Evolutionary conservation across 192 early-diverging fungal genomes (phyloP).

Genomic region (Martensiomyces pterosporus): DNA sequence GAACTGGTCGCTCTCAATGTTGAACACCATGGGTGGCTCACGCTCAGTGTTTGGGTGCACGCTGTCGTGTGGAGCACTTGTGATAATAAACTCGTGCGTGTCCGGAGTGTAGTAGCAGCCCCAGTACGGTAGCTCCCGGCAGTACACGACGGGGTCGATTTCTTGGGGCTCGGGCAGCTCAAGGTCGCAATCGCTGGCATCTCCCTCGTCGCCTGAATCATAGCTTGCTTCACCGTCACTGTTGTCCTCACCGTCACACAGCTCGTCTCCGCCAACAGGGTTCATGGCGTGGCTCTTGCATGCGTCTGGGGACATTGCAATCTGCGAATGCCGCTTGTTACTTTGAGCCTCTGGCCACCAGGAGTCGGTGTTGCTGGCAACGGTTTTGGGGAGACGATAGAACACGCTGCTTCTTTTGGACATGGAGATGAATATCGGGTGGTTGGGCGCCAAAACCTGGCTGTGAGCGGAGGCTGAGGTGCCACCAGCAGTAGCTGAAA

Average conservation of each 20-base stretch:
- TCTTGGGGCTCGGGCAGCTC: slow-evolving; percentile 3
- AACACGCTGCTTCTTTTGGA: slow-evolving; percentile 25
- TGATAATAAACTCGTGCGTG: slow-evolving; percentile 19
- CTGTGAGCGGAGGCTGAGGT: too few species aligned
- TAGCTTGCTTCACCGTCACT: too few species aligned
- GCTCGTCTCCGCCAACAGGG: too few species aligned
- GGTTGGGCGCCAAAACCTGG: neutral
- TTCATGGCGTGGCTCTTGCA: too few species aligned
- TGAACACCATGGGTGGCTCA: neutral
- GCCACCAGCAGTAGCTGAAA: too few species aligned
- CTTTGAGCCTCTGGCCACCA: too few species aligned
- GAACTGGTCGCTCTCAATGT: neutral
- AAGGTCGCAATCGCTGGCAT: neutral
- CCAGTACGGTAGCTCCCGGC: slow-evolving; percentile 29
- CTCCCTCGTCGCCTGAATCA: neutral
- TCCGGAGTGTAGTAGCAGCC: slow-evolving; percentile 22
- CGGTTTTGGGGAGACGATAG: slow-evolving; percentile 13
- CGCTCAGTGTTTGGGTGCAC: neutral
- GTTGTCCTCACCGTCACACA: too few species aligned
- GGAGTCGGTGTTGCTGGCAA: slow-evolving; percentile 1
- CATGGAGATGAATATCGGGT: neutral
- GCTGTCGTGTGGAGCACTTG: neutral
- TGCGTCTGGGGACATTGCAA: neutral
- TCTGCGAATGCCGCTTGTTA: neutral
- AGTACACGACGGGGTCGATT: neutral